Conservation (phyloP, 768 basidiomycete species). For the Chiua virens region DNA sequence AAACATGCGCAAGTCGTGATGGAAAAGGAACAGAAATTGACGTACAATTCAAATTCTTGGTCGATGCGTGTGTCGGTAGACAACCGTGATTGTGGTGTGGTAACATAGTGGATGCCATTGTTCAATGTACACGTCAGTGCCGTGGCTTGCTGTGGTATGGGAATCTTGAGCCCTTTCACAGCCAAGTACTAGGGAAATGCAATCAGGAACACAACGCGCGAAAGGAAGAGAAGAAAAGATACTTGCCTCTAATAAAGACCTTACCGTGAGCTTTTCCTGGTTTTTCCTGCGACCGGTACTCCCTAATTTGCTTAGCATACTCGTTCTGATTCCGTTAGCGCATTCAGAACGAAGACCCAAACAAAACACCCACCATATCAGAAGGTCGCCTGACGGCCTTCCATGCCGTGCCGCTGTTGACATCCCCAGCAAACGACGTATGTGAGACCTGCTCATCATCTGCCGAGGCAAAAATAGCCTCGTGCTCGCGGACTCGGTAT, state of each 20-base stretch:
- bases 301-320: constrained; percentile 86
- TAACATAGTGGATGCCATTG: constrained; percentile 95
- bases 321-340: constrained; percentile 65
- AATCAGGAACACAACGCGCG: not conserved
- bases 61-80: constrained; percentile 62
- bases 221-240: not conserved
- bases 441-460: constrained; percentile 73
- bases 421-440: constrained; percentile 72
- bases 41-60: constrained; percentile 90
- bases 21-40: constrained; percentile 6
- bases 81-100: constrained; percentile 76
- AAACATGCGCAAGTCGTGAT: not conserved
- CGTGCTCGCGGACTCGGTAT: constrained; percentile 81
- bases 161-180: constrained; percentile 72
- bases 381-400: constrained; percentile 83
- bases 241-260: constrained; percentile 87
- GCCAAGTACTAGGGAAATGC: constrained; percentile 57
- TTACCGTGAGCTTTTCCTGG: constrained; percentile 84
- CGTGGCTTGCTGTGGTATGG: constrained; percentile 75
- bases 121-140: constrained; percentile 85
- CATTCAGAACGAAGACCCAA: not conserved
- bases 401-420: constrained; percentile 84
- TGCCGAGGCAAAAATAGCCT: constrained; percentile 80
- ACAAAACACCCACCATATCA: constrained; percentile 71
- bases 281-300: constrained; percentile 75